Conservation (phyloP, 1,284 basidiomycete species). For the Butyriboletus regius region DNA sequence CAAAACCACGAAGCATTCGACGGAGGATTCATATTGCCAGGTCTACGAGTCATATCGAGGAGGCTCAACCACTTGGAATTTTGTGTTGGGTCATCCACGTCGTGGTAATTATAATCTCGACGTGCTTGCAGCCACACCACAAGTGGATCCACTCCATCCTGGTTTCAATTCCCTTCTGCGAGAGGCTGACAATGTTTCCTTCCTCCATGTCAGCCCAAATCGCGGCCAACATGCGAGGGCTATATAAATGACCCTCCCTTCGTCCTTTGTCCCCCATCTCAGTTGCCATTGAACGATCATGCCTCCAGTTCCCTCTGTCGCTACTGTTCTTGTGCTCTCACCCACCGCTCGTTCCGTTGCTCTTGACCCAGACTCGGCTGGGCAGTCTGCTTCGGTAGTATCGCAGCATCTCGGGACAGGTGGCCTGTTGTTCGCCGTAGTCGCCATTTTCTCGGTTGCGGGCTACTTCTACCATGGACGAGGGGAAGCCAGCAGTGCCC, state of each 20-base stretch:
- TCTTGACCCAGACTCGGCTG: neutral
- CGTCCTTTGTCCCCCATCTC: slow-evolving; percentile 1
- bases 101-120: neutral
- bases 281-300: slow-evolving; percentile 12
- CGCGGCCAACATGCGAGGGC: neutral
- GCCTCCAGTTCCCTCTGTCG: slow-evolving; percentile 19
- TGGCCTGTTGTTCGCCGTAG: slow-evolving; percentile 18
- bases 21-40: neutral
- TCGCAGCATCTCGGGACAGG: slow-evolving; percentile 12
- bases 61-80: neutral
- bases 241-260: slow-evolving; percentile 9
- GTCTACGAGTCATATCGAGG: neutral
- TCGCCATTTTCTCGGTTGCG: slow-evolving; percentile 14
- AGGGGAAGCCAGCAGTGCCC: neutral
- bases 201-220: slow-evolving; percentile 5
- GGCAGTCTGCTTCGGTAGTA: slow-evolving; percentile 2
- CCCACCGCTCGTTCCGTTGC: neutral
- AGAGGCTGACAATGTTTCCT: slow-evolving; percentile 10
- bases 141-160: neutral
- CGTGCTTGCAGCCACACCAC: neutral
- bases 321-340: slow-evolving; percentile 6
- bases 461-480: slow-evolving; percentile 15
- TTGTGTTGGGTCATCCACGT: neutral
- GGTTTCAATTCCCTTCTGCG: neutral
- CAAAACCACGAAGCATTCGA: neutral